Conservation (phyloP, 176 grass and related monocot genomes). For the Otatea glauca region DNA sequence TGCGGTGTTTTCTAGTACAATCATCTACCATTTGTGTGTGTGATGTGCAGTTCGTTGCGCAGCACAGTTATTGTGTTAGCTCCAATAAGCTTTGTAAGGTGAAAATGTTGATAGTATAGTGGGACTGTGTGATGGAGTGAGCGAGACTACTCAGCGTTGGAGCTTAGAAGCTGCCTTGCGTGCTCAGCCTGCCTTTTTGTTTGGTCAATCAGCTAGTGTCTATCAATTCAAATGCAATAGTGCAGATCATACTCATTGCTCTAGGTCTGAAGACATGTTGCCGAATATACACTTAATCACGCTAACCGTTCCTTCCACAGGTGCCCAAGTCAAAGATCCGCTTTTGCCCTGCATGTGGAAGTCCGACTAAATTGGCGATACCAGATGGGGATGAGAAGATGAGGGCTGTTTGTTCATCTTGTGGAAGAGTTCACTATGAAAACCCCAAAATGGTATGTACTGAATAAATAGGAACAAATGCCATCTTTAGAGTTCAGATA, state of each 20-base stretch:
- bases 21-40: neutral
- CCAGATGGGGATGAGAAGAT: slow-evolving; percentile 95
- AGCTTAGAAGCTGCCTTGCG: neutral
- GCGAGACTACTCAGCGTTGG: neutral
- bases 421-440: slow-evolving; percentile 91
- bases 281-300: neutral
- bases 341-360: slow-evolving; percentile 82
- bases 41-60: neutral
- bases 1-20: neutral
- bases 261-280: neutral
- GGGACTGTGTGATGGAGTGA: neutral
- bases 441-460: slow-evolving; percentile 93
- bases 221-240: neutral
- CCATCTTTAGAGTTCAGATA: neutral
- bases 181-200: neutral
- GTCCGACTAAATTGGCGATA: slow-evolving; percentile 71
- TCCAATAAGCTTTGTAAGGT: neutral
- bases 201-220: neutral
- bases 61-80: neutral
- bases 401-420: slow-evolving; percentile 84
- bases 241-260: neutral
- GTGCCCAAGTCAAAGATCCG: slow-evolving; percentile 68
- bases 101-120: neutral
- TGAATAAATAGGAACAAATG: neutral
- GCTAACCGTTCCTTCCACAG: slow-evolving; percentile 34